Base-by-base conservation (phyloP, 441 rosid genomes). In the Croton setiger region DNA sequence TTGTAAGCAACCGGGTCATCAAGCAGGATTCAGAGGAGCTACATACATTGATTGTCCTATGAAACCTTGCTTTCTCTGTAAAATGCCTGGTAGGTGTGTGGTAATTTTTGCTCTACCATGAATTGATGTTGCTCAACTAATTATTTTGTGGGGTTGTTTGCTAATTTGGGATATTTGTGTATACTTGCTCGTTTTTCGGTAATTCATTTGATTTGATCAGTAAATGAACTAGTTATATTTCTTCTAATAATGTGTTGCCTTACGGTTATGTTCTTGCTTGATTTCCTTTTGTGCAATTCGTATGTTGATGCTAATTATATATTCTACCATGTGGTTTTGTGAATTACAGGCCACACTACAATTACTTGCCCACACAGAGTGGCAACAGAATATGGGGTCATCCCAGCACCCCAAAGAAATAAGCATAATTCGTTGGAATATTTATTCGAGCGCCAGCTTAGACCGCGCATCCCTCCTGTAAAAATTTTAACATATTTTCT, bases 1-100 rank as follows among this genome's bases (percentile, higher is more conserved):
- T 1, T 93, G 98, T 74, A 93, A 89, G 71, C 86, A 73, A 76
- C 71, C 91, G 20, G 98, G 97, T 18, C 98, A 93, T 75, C 96
- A 93, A 81, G 97, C 98, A 2, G 97, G 97, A n/a, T 91, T 93
- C 68, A 89, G 80, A 75, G 98, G 98, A 35, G 98, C 98, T 15
- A 89, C 97, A 0, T 91, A 93, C 69, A 83, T 93, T 18, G 96
- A 91, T 74, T 93, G 97, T 74, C 97, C 97, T 4, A 93, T 88
- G 97, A 93, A 89, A 61, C 97, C 97, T 31, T 93, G 97, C 72
- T 93, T 91, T 73, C 86, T 93, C 75, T 93, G 98, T 80, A 93
- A 91, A 87, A 81, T 87, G 93, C 98, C 97, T 13, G n/a, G n/a
- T n/a, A n/a, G 96, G 98, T 93, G 15, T 20, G 70, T 52, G 44